Percentiles rank a stretch among this genome's conserved stretches.
phyloP scores from a whole-genome alignment of 208 protist species.

The Borovskyia barvae region DNA sequence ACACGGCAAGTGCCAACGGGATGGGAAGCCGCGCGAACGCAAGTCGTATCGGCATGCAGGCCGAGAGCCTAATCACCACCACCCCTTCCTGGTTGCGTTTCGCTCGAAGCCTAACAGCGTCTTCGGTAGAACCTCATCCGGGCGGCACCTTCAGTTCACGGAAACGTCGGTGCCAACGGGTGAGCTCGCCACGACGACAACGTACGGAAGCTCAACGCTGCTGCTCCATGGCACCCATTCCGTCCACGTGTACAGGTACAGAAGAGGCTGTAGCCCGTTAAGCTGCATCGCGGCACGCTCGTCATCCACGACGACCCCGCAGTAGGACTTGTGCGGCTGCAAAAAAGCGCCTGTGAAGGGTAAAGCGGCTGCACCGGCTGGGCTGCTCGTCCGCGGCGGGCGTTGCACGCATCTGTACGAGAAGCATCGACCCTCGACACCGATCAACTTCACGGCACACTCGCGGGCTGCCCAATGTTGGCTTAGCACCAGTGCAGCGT shows the following conservation, averaged over 20 bases:
- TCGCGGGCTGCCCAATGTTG: constrained; percentile 64
- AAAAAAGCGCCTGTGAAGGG: constrained; percentile 23
- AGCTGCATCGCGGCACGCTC: constrained; percentile 7
- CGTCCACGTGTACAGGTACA: constrained; percentile 21
- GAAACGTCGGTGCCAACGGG: too few relatives aligned
- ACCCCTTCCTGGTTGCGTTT: too few relatives aligned
- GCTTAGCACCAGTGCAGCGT: constrained; percentile 29
- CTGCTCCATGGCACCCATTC: constrained; percentile 13
- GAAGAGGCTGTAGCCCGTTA: background rate
- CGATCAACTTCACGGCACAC: constrained; percentile 64
- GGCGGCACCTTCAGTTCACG: too few relatives aligned
- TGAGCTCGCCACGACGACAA: constrained; percentile 15
- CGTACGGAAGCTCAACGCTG: constrained; percentile 5
- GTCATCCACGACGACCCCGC: background rate
- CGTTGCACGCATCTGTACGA: constrained; percentile 27
- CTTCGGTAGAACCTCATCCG: too few relatives aligned
- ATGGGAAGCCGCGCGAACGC: too few relatives aligned
- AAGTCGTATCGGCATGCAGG: too few relatives aligned
- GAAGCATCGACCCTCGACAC: constrained; percentile 36
- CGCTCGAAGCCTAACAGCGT: too few relatives aligned
- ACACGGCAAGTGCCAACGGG: too few relatives aligned
- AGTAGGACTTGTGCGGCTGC: constrained; percentile 6
- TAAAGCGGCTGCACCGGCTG: background rate
- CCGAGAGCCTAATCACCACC: too few relatives aligned
- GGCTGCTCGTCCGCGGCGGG: background rate